Evolutionary conservation across 148 eudicot species (phyloP), one percentile per base, ranked within the genome.

Genomic region (Cornus suecica): DNA sequence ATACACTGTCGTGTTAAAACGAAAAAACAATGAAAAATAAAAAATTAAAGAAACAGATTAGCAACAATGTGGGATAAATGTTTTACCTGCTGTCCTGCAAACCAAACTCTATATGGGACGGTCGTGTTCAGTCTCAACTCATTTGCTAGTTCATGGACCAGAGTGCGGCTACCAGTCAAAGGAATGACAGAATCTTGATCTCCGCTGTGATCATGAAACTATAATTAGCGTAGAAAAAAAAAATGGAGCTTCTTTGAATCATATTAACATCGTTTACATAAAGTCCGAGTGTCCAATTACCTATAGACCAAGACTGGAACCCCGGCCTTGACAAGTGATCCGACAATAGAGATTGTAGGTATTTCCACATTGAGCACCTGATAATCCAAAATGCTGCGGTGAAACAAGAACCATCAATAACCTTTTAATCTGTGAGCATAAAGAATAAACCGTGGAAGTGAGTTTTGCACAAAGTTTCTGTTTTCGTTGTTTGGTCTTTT

Each of bases 121-220:
- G 93, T 92, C 42, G 90, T 77, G 78, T 92, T 90, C 66, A 92
- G 88, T 72, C 82, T 79, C 41, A 92, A 69, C 45, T 84, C 66
- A n/a, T 81, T 70, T 18, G 97, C 91, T 66, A 92, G 82, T 58
- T 80, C 79, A 32, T 83, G 82, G 23, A 92, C 90, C 6, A 90
- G 84, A 16, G 83, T 79, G 70, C 97, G 97, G 76, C 93, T 92
- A 69, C 97, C 97, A 20, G 88, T 89, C 48, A 92, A 70, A 30
- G 97, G 97, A 69, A 92, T 90, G 8, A 92, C 97, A 24, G 97
- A 92, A 85, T 92, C 97, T 71, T 92, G 97, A 82, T 92, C 97
- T 8, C 97, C 97, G 67, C 97, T 92, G 88, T 73, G 34, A 34
- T 52, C 69, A 69, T 62, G 26, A 18, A 78, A 26, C 27, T 24